Evolutionary conservation across 345 rosid genomes (phyloP), one percentile per base, ranked within the genome.

Genomic region (Eucalyptus marginata): DNA sequence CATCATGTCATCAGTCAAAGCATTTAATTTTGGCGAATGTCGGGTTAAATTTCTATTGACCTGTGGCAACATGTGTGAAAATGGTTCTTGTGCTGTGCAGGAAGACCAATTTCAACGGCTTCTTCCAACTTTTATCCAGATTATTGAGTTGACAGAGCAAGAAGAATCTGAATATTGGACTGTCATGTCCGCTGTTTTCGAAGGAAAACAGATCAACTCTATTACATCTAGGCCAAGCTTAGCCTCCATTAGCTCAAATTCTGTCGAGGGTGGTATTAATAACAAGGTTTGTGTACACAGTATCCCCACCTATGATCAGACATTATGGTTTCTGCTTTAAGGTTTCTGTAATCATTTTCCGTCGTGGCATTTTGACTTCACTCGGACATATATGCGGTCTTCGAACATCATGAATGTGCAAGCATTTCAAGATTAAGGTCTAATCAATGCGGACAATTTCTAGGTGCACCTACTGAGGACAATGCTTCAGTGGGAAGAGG

Each of bases 401-500:
- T 76, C 47, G 13, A 40, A 11, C 27, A 7, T 76, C 83, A 10
- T 76, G 83, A 76, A 44, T 76, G 27, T 76, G 83, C 83, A 22
- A 71, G 27, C 25, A 36, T 71, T 50, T 18, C 87, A 31, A 86
- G 58, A 17, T 86, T 51, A 24, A 49, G 56, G 44, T 40, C 87
- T 86, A 85, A 85, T 50, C 56, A 49, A 49, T 31, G 86, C 3
- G 84, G 84, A 20, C 47, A 76, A 76, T 76, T 76, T 76, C 84
- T 40, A 95, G 97, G 96, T 95, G 85, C 93, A 92, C 43, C 91
- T 95, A 29, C 89, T 95, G 92, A 93, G 97, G 91, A 93, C 96
- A 88, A 95, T 95, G 97, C 96, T 95, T 83, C 94, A 87, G 66
- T 95, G 97, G 97, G 97, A 94, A 90, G 96, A 93, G 92, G 96